Evolutionary conservation across 345 rosid genomes (phyloP), one percentile per base, ranked within the genome.

Genomic region (Salix exigua): DNA sequence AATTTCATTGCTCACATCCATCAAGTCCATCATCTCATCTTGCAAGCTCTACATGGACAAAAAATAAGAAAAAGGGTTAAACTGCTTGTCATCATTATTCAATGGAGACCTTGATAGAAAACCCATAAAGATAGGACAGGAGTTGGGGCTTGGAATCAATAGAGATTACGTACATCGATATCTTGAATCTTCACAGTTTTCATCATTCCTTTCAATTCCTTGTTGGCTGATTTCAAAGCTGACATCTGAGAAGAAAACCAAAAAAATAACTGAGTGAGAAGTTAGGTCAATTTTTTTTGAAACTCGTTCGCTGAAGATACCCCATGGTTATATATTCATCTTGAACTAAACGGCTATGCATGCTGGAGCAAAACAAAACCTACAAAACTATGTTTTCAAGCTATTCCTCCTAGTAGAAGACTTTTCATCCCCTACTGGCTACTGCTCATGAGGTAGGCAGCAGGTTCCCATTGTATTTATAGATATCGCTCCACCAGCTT

Each of bases 181-280:
- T 96, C 98, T 80, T 96, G 94, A 84, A 96, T 90, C 94, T 94
- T 92, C 72, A 95, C 97, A 3, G 97, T 93, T 87, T 96, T 96
- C 99, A 96, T 94, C 98, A 96, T 91, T 76, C 99, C 98, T 83
- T 96, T 96, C 86, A 96, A 82, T 81, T 96, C 99, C 89, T 94
- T 94, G 87, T 96, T 96, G 68, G 99, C 99, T 55, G 97, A 85
- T 82, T 96, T 96, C 82, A 96, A 65, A 4, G 95, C 98, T 72
- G 97, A 75, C 97, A 94, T 88, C 98, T 94, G 87, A 75, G 66
- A 74, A 71, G 72, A 75, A 73, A 40, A 83, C 73, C 79, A 65
- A 28, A 75, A 74, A 44, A 72, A 68, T 48, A 60, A 58, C n/a
- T 67, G 53, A 13, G 46, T 70, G 72, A 71, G 64, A 55, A 58